Evolutionary conservation across 1,284 basidiomycete genomes (phyloP), one percentile per base, ranked within the genome.

Genomic region (Trichosporon ovoides): DNA sequence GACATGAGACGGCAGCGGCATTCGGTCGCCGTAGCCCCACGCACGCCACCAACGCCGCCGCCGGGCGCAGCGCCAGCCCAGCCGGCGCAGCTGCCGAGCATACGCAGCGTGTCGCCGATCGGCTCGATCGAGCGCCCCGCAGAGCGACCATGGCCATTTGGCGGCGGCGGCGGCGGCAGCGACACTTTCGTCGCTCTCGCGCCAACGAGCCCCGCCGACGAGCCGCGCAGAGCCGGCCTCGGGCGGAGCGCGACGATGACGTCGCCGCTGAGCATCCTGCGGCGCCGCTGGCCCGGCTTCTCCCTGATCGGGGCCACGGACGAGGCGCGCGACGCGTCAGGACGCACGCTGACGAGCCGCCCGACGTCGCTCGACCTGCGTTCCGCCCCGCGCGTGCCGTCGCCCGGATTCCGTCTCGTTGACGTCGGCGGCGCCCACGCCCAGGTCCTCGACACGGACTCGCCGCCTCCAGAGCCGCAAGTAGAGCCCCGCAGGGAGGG

Each of bases 241-340:
- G 24, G 14, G 5, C 43, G 43, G 3, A 48, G 43, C 43, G 22
- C 43, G 22, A 48, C 43, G 43, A 28, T 48, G 22, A 48, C 28
- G 43, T 48, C 43, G 24, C 43, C 43, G 16, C 43, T 48, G 43
- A 48, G 43, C 43, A 48, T 48, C 16, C 24, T 48, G 28, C 43
- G 43, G 22, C 43, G 43, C 24, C 18, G 19, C 22, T 48, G 43
- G 43, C 43, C 43, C 14, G 43, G 43, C 24, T 48, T 48, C 43
- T 16, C 19, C 16, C 20, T 49, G 24, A 48, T 48, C 9, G 43
- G 14, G 22, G 18, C 28, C 22, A 24, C 16, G 24, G 43, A 48
- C 10, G 34, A 36, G 14, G 34, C 18, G 50, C 12, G 19, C 19
- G 50, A 52, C 14, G 43, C 24, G 7, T 6, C 7, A 2, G 43